Conservation (phyloP, 441 rosid genomes). For the Erodium moschatum region DNA sequence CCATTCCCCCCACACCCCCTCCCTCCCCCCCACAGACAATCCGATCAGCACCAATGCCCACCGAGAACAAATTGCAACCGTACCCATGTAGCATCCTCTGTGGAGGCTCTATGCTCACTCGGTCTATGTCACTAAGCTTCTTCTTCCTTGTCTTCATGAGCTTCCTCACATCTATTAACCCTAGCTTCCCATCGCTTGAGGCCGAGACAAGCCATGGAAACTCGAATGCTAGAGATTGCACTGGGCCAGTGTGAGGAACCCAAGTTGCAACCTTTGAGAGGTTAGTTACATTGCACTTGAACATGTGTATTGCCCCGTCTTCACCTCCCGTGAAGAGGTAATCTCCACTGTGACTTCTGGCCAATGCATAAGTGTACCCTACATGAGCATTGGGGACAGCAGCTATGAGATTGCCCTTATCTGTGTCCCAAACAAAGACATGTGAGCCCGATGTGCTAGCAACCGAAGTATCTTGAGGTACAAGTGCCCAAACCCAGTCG, state of each 20-base stretch:
- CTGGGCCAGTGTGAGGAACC: constrained; percentile 76
- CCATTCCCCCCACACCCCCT: constrained; percentile 58
- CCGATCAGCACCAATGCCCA: constrained; percentile 72
- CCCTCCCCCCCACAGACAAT: constrained; percentile 88
- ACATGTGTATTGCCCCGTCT: constrained; percentile 86
- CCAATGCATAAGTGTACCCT: constrained; percentile 57
- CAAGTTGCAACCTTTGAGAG: constrained; percentile 57
- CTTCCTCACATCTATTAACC: constrained; percentile 72
- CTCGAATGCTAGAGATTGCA: constrained; percentile 74
- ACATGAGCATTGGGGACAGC: constrained; percentile 50
- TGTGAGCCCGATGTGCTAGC: constrained; percentile 66
- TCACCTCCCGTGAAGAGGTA: constrained; percentile 85
- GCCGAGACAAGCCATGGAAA: constrained; percentile 97
- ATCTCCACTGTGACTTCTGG: constrained; percentile 72
- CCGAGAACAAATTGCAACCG: constrained; percentile 62
- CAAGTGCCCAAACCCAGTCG: constrained; percentile 88
- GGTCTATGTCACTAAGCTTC: constrained; percentile 19
- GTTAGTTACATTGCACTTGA: constrained; percentile 39
- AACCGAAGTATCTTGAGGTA: constrained; percentile 54
- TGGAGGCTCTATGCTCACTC: constrained; percentile 54
- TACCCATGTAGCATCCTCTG: constrained; percentile 88
- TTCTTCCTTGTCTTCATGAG: constrained; percentile 41
- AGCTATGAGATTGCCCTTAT: constrained; percentile 40
- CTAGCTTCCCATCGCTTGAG: constrained; percentile 70
- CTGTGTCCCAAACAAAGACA: constrained; percentile 67